Base-by-base conservation (phyloP, 2,329 filamentous ascomycete species). In the Pyrenophora tritici-repentis region DNA sequence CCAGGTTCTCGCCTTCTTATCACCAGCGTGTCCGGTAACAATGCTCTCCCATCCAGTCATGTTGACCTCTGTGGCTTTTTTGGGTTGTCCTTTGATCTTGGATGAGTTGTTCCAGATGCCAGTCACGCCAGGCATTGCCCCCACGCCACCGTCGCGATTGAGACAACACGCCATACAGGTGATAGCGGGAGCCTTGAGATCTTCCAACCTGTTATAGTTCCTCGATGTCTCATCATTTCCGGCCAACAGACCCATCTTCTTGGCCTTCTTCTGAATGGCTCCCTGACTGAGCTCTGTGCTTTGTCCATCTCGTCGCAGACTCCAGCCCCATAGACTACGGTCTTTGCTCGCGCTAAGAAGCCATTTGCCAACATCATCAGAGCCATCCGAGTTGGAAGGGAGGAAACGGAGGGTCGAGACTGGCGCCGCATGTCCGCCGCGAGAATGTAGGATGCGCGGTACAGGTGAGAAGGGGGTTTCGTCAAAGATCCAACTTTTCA, bases 401-500 rank as follows among this genome's bases (percentile, higher is more conserved):
- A 97, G 75, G 74, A 97, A 99, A 53, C 87, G 82, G 24, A 99
- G 81, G 44, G 85, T 87, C 29, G 87, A 92, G 46, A 97, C 86
- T 0, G 92, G 87, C 2, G 88, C 91, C 8, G 92, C 90, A 71
- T 99, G 94, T 2, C 94, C 94, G 61, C 89, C 91, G 59, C 94
- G 84, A 3, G 85, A 84, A 73, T 99, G 94, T 24, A 99, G 78
- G 20, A 91, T 88, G 14, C 93, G 85, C 2, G 94, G 94, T 9
- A 92, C 82, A 0, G 92, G 86, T 0, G 90, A 94, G 71, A 96
- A 96, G 0, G 93, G 92, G 0, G 87, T 87, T 71, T 95, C 88
- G 66, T 97, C 93, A 63, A 97, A 96, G 55, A 97, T 94, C 93
- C 93, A 97, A 4, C 91, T 92, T 71, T 93, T 95, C 52, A 99